phyloP scores from a whole-genome alignment of 2,329 filamentous ascomycete species.

The Cordyceps javanica region DNA sequence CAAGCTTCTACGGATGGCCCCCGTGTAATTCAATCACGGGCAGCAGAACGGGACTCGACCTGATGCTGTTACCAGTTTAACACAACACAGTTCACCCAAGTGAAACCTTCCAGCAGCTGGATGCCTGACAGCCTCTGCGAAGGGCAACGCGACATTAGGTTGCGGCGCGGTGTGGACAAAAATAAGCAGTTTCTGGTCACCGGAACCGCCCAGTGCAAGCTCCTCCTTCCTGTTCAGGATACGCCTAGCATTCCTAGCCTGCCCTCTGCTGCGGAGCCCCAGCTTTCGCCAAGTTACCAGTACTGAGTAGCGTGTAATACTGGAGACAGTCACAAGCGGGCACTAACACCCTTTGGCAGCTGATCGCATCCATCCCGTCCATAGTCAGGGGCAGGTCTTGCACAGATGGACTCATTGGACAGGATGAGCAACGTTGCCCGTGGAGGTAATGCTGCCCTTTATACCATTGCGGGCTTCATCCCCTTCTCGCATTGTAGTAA shows the following conservation, averaged over 20 bases:
- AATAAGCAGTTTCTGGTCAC: background rate
- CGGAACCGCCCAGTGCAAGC: background rate
- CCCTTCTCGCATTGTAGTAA: background rate
- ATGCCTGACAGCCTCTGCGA: background rate
- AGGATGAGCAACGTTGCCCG: conserved; percentile 5
- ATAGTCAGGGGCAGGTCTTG: background rate
- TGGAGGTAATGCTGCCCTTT: background rate
- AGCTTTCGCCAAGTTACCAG: background rate
- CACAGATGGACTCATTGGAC: background rate
- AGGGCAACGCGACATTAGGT: background rate
- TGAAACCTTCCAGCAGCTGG: background rate
- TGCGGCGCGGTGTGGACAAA: background rate
- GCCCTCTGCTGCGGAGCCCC: background rate
- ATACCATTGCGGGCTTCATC: background rate
- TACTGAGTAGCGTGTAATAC: background rate
- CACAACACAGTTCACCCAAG: background rate
- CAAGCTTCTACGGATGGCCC: background rate
- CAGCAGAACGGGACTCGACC: background rate
- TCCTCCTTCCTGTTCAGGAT: conserved; percentile 3
- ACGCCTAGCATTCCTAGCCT: background rate
- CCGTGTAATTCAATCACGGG: background rate
- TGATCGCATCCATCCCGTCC: background rate
- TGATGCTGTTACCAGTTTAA: background rate
- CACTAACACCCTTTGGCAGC: background rate
- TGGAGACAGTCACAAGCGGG: background rate